phyloP scores from a whole-genome alignment of 2,329 filamentous ascomycete genomes.

The Penicillium sp. region DNA sequence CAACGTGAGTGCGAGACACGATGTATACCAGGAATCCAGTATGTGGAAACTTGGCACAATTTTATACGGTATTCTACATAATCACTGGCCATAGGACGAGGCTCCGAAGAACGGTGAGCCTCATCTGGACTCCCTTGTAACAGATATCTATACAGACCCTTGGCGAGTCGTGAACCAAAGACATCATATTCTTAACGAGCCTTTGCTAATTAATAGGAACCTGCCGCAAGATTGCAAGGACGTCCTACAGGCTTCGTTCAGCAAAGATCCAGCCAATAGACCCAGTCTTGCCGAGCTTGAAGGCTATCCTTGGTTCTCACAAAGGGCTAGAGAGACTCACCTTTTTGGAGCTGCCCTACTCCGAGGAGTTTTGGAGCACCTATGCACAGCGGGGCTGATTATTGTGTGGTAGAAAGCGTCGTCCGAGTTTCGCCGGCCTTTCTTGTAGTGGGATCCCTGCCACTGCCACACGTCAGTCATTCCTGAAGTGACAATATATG shows the following conservation, averaged over 20 bases:
- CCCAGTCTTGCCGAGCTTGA: slow-evolving; percentile 20
- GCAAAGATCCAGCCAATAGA: slow-evolving; percentile 17
- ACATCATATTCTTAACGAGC: slow-evolving; percentile 21
- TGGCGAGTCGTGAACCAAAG: slow-evolving; percentile 10
- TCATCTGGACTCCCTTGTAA: slow-evolving; percentile 1
- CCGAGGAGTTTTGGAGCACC: slow-evolving; percentile 1
- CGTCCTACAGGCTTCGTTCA: slow-evolving; percentile 21
- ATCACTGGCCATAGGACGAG: slow-evolving; percentile 29
- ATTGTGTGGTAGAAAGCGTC: background rate
- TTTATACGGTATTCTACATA: slow-evolving; percentile 28
- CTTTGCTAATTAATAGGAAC: slow-evolving; percentile 21
- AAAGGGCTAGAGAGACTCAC: slow-evolving; percentile 10
- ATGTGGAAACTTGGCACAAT: slow-evolving; percentile 27
- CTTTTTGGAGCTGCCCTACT: slow-evolving; percentile 10
- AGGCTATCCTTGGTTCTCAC: slow-evolving; percentile 25
- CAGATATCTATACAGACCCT: background rate
- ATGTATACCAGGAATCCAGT: slow-evolving; percentile 12
- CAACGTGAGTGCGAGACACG: slow-evolving; percentile 6
- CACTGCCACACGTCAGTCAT: too few species aligned
- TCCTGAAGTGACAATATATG: too few species aligned
- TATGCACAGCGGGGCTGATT: background rate
- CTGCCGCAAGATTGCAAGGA: slow-evolving; percentile 30
- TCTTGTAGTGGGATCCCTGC: too few species aligned
- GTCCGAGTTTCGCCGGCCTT: too few species aligned
- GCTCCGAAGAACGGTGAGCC: slow-evolving; percentile 6